Evolutionary conservation across 306 rosid species (phyloP).

Genomic region (Prunus mume): DNA sequence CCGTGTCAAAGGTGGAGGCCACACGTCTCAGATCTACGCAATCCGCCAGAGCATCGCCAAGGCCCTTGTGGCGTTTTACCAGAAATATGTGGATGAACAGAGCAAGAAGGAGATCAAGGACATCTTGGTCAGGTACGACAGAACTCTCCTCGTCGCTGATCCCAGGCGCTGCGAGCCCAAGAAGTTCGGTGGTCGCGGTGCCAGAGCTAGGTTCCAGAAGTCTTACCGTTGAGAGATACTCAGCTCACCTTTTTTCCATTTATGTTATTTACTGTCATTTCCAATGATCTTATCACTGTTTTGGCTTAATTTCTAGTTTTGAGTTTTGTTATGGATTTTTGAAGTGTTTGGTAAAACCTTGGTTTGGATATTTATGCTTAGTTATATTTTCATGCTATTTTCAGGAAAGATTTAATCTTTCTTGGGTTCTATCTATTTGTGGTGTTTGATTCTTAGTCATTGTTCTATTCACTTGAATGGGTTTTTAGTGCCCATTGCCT

Average conservation of each 20-base stretch:
- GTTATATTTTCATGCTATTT: neutral
- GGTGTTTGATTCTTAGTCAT: neutral
- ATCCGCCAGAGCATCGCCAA: constrained; percentile 58
- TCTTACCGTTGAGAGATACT: constrained; percentile 41
- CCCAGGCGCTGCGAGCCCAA: constrained; percentile 61
- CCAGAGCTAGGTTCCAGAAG: constrained; percentile 58
- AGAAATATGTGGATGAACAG: constrained; percentile 53
- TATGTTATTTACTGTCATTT: neutral
- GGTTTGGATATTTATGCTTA: neutral
- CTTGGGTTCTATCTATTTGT: neutral
- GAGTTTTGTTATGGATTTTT: neutral
- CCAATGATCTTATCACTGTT: neutral
- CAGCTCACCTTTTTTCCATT: neutral
- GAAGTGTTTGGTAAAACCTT: neutral
- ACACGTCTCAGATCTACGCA: constrained; percentile 58
- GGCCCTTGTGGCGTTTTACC: constrained; percentile 51
- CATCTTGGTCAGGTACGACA: constrained; percentile 41
- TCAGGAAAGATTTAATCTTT: neutral
- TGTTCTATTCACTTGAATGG: no score
- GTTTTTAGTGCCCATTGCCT: no score
- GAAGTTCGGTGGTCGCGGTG: constrained; percentile 62
- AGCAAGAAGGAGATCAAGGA: constrained; percentile 57
- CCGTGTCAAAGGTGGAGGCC: constrained; percentile 51
- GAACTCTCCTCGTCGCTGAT: constrained; percentile 49
- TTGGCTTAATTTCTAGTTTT: neutral